Evolutionary conservation across 2,329 filamentous ascomycete genomes (phyloP).

Genomic region (Phoma sp.): DNA sequence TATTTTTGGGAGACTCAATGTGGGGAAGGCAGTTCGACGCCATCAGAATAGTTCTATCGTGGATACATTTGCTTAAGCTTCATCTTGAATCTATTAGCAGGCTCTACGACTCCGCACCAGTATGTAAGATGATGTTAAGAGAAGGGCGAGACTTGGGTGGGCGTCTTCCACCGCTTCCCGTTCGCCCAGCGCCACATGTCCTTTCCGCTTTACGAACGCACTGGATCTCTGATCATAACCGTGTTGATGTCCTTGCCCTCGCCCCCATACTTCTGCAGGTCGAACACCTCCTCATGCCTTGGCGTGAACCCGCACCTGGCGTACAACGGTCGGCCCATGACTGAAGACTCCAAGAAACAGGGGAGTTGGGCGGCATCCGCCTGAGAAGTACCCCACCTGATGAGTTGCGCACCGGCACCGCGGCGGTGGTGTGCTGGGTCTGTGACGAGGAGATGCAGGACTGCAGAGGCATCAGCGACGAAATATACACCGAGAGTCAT

Average conservation of each 20-base stretch:
- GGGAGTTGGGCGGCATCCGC: constrained; percentile 51
- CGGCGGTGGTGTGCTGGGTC: constrained; percentile 50
- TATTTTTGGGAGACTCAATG: too few species aligned
- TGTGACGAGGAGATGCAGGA: constrained; percentile 42
- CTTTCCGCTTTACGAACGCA: neutral
- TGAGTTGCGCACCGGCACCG: constrained; percentile 50
- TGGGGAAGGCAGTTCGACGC: too few species aligned
- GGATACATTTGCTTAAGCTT: too few species aligned
- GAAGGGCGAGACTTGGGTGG: too few species aligned
- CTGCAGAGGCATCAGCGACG: constrained; percentile 13
- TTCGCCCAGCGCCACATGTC: too few species aligned
- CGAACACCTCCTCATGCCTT: constrained; percentile 29
- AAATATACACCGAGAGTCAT: neutral
- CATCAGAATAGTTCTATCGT: too few species aligned
- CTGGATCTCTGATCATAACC: constrained; percentile 39
- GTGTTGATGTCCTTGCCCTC: constrained; percentile 37
- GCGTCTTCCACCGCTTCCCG: too few species aligned
- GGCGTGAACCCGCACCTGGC: constrained; percentile 37
- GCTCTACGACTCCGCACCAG: too few species aligned
- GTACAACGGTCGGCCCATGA: constrained; percentile 51
- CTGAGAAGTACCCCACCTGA: constrained; percentile 49
- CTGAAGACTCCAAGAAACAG: constrained; percentile 52
- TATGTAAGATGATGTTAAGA: too few species aligned
- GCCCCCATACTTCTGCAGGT: constrained; percentile 38
- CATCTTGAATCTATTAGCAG: too few species aligned